Evolutionary conservation across 1,139 yeast species (phyloP), one percentile per base, ranked within the genome.

Genomic region (Geotrichum reessii): DNA sequence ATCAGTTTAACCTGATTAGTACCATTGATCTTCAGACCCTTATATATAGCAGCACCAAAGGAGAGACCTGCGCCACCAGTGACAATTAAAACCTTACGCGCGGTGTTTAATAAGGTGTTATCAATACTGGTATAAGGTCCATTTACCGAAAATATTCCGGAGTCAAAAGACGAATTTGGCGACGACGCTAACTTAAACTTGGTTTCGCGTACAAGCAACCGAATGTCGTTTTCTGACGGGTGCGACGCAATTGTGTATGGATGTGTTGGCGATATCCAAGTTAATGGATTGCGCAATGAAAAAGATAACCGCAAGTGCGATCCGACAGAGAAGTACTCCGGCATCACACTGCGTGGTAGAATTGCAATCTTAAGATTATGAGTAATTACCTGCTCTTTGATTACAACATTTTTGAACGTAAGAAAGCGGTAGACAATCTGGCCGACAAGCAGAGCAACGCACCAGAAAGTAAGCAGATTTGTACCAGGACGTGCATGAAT

Each of bases 41-140:
- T 63, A 12, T 63, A 63, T 1, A 74, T 58, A 0, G 95, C 88
- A 1, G 89, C 73, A 0, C 89, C 93, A 65, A 83, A 81, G 0
- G 96, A 85, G 5, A 91, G 80, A 0, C 97, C 97, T 0, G 95
- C 83, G 0, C 97, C 97, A 8, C 97, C 97, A 42, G 91, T 87
- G 3, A 90, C 72, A 8, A 90, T 78, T 9, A 79, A 70, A 0
- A 85, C 81, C 56, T 81, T 77, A 48, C 79, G 79, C 0, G 83
- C 84, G 0, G 83, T 75, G 50, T 69, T 68, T 58, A 72, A 71
- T 51, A 74, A 74, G 31, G 65, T 66, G 52, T 65, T 59, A 37
- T 62, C 58, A 8, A 69, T 58, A 11, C 25, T 27, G 2, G 74
- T 67, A 57, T 63, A 74, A 0, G 76, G 78, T 0, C 76, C 75